Evolutionary conservation across 805 yeast genomes (phyloP).

Genomic region (Ogataea haglerorum): DNA sequence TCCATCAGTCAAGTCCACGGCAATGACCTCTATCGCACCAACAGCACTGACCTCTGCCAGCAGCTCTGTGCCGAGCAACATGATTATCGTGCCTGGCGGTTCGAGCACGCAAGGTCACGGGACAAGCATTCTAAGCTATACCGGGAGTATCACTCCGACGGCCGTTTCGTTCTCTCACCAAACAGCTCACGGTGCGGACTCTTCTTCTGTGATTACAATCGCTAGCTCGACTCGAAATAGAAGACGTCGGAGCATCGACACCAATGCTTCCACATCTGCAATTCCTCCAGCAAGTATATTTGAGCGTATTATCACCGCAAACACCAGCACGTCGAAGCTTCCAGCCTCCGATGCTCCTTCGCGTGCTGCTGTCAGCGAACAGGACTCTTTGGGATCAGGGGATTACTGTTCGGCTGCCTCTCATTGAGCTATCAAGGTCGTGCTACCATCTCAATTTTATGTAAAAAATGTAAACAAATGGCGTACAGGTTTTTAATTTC

Average conservation of each 20-base stretch:
- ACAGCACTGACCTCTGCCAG: slow-evolving; percentile 21
- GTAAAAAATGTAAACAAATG: slow-evolving; percentile 15
- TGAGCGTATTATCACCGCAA: slow-evolving; percentile 43
- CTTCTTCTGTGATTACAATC: slow-evolving; percentile 33
- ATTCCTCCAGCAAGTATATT: slow-evolving; percentile 72
- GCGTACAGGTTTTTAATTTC: slow-evolving; percentile 9
- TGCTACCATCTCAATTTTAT: slow-evolving; percentile 6
- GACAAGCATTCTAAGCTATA: slow-evolving; percentile 3
- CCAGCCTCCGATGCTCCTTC: slow-evolving; percentile 5
- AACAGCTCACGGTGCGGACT: slow-evolving; percentile 20
- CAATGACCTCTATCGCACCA: slow-evolving; percentile 50
- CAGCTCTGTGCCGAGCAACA: slow-evolving; percentile 16
- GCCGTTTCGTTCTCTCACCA: slow-evolving; percentile 6
- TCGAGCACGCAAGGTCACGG: slow-evolving; percentile 7
- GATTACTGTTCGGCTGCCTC: slow-evolving; percentile 20
- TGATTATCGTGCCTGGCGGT: slow-evolving; percentile 24
- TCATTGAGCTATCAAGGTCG: slow-evolving; percentile 13
- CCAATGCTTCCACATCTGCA: slow-evolving; percentile 63
- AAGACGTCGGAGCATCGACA: slow-evolving; percentile 37
- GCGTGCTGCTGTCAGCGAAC: slow-evolving; percentile 14
- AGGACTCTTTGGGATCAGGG: slow-evolving; percentile 16
- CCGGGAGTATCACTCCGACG: slow-evolving; percentile 6
- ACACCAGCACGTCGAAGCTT: slow-evolving; percentile 13
- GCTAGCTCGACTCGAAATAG: slow-evolving; percentile 34
- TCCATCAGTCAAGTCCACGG: slow-evolving; percentile 39